These are phyloP conservation scores for Alternaria hordeiaustralica DNA, from an alignment of 2,329 filamentous ascomycete species.

Conservation along the genomic window DNA sequence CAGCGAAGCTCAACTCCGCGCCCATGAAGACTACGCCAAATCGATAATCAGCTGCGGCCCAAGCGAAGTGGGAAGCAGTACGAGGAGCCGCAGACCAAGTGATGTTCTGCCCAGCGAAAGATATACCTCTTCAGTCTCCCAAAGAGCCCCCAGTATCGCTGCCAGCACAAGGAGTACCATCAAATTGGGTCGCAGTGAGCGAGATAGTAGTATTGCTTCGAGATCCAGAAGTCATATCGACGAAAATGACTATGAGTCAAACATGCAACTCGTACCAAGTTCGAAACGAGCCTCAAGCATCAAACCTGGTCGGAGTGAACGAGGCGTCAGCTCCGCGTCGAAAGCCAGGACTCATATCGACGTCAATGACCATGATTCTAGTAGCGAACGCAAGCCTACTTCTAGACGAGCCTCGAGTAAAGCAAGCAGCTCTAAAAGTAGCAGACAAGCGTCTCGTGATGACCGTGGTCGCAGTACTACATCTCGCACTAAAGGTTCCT, in stretches of 20 bases:
- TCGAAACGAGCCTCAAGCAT: not conserved
- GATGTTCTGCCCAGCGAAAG: no score
- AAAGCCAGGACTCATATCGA: not conserved
- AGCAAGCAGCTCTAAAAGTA: not conserved
- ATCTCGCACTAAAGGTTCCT: not conserved
- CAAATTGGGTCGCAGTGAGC: not conserved
- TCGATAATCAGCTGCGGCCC: accelerated
- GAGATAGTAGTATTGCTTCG: not conserved
- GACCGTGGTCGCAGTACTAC: not conserved
- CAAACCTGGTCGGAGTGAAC: not conserved
- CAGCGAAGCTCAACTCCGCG: not conserved
- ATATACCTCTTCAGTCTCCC: no score
- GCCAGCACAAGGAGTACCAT: accelerated
- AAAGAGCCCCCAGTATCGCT: not conserved
- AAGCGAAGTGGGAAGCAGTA: not conserved
- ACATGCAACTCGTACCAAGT: no score
- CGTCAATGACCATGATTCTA: accelerated
- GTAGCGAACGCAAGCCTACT: not conserved
- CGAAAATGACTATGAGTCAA: not conserved
- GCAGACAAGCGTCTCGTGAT: not conserved
- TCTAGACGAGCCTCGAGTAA: not conserved
- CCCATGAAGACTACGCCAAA: accelerated
- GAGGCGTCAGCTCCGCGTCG: not conserved
- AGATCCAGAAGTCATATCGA: not conserved
- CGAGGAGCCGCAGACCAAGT: not conserved